Base-by-base conservation (phyloP, 257 asterid species). In the Verbena officinalis region DNA sequence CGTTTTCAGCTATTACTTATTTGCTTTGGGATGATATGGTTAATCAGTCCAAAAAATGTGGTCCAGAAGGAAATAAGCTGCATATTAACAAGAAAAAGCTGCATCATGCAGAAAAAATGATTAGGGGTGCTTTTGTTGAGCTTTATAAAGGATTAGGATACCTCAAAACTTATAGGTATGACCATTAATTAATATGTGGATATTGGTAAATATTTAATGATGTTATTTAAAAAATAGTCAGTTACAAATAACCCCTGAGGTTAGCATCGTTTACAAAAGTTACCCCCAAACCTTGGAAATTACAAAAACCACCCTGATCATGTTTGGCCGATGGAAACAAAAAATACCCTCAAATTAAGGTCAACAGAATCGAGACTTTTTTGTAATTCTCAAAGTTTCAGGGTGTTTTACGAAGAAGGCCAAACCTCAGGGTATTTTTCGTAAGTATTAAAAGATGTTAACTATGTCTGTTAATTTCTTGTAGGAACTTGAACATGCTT, bases 91-190 rank as follows among this genome's bases (percentile, higher is more conserved):
- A 76, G 81, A 86, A 75, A 24, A 94, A 90, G 78, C 76, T 94
- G 20, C 96, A 81, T 33, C 93, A 86, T 70, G 97, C 99, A 5
- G 97, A 91, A 73, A 94, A 94, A 73, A 94, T 94, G 97, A 94
- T 94, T 10, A 78, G 81, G 45, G 97, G 97, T 27, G 99, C 97
- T 0, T 84, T 90, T 53, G 54, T 94, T 61, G 99, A 94, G 79
- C 95, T 94, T 22, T 94, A 90, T 72, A 94, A 81, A 73, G 99
- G 99, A 73, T 64, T 94, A 73, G 91, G 86, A 31, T 94, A 88
- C 80, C 96, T 94, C 55, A 80, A 86, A 73, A 90, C 86, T 64
- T 94, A 94, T 61, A 83, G 99, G 97, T 93, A 79, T 56, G 36
- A 12, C 49, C 62, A 39, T 30, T 14, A 1, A 44, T 62, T n/a